Conservation (phyloP, 176 grass and related monocot species). For the Aegilops bicornis region DNA sequence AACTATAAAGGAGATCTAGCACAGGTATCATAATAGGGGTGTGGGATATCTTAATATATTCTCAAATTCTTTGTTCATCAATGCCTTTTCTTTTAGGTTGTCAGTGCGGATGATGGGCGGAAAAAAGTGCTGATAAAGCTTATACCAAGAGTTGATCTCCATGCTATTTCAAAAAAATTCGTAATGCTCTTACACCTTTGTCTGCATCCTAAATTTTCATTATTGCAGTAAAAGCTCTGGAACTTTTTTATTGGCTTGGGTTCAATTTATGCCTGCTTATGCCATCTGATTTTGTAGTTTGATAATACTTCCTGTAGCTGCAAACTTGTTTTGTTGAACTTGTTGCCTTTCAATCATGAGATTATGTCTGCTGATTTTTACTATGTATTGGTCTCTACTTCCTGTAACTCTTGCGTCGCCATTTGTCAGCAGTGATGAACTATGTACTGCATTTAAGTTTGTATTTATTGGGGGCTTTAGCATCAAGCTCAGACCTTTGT, state of each 20-base stretch:
- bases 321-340: not conserved
- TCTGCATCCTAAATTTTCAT: not conserved
- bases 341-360: not conserved
- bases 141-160: constrained; percentile 88
- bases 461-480: not conserved
- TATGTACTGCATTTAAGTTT: not conserved
- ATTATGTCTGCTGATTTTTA: not conserved
- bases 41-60: constrained; percentile 5
- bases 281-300: not conserved
- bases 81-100: constrained; percentile 61
- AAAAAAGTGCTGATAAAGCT: constrained; percentile 88
- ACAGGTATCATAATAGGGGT: constrained; percentile 46
- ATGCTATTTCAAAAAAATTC: constrained; percentile 85
- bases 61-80: constrained; percentile 30
- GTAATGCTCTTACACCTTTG: constrained; percentile 42
- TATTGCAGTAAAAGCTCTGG: not conserved
- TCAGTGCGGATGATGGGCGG: constrained; percentile 55
- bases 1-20: constrained; percentile 98
- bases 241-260: not conserved
- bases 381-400: not conserved
- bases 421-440: not conserved
- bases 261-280: not conserved
- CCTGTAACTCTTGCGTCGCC: not conserved
- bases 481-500: not conserved
- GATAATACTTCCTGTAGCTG: not conserved